These are phyloP conservation scores for Zopfia rhizophila DNA, from an alignment of 2,329 filamentous ascomycete species.

Conservation along the genomic window DNA sequence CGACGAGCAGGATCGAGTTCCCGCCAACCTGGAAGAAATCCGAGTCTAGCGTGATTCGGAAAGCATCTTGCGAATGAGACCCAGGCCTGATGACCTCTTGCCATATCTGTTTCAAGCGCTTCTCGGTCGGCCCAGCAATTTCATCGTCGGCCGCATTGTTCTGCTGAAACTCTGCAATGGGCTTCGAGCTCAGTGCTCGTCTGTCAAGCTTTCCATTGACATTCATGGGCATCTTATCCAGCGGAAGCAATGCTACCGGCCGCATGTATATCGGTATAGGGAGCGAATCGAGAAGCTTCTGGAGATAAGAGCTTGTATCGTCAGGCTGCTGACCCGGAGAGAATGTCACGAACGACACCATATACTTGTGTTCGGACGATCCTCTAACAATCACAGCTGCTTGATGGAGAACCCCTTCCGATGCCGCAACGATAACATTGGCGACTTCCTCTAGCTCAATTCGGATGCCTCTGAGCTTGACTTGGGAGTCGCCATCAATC, in stretches of 20 bases:
- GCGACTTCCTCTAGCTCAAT: slow-evolving; percentile 55
- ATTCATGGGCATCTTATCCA: slow-evolving; percentile 20
- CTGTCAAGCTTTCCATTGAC: slow-evolving; percentile 13
- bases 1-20: slow-evolving; percentile 55
- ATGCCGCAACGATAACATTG: slow-evolving; percentile 40
- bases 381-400: slow-evolving; percentile 36
- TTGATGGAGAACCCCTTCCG: slow-evolving; percentile 33
- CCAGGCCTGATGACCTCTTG: slow-evolving; percentile 15
- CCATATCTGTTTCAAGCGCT: slow-evolving; percentile 26
- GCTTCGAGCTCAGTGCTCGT: slow-evolving; percentile 19
- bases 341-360: slow-evolving; percentile 51
- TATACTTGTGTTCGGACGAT: slow-evolving; percentile 27
- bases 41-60: slow-evolving; percentile 64
- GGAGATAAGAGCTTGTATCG: slow-evolving; percentile 15
- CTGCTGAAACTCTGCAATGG: slow-evolving; percentile 17
- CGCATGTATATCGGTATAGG: slow-evolving; percentile 51
- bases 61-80: background rate
- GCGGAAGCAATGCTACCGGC: slow-evolving; percentile 24
- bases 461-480: slow-evolving; percentile 50
- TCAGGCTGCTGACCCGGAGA: slow-evolving; percentile 1
- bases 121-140: slow-evolving; percentile 2
- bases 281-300: slow-evolving; percentile 28
- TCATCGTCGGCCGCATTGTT: no score
- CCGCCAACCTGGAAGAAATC: slow-evolving; percentile 71
- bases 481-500: slow-evolving; percentile 23